Evolutionary conservation across 768 basidiomycete species (phyloP), one percentile per base, ranked within the genome.

Genomic region (Kwoniella sp.): DNA sequence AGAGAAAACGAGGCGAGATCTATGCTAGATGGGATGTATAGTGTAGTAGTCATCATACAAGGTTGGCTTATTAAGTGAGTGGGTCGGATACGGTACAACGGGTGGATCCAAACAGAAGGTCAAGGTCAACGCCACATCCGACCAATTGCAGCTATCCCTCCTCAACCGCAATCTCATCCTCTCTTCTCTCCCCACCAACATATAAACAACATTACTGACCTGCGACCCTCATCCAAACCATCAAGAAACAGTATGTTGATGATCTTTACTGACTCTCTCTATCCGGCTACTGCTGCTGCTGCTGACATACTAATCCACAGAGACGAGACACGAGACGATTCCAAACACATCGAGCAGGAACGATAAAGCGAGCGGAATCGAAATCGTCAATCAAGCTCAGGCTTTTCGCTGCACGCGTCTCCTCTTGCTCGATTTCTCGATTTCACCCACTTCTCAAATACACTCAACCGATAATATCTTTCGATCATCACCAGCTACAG

Each of bases 231-330:
- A n/a, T 8, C 29, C 23, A 20, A 8, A 2, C 13, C 29, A n/a
- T n/a, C 4, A 54, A 54, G 22, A 13, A 54, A 29, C 53, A 23
- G 53, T 54, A 54, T n/a, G 53, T 54, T 25, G 13, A 54, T 29
- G 9, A 50, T 5, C 53, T 23, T 30, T 54, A 54, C 53, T 54
- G 53, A 54, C 53, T 30, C 11, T n/a, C 20, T 30, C 53, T 15
- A 17, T 4, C 17, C 5, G 25, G 4, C 29, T 31, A 4, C 41
- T 45, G 41, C 41, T 45, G 41, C 9, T 9, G 3, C 41, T 17
- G 41, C 41, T 45, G 41, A 45, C 41, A 45, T 17, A 17, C 41
- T n/a, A n/a, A n/a, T n/a, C n/a, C n/a, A n/a, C n/a, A n/a, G n/a
- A n/a, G n/a, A n/a, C n/a, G n/a, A 45, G 41, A 45, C 20, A 45